These are phyloP conservation scores for Cercospora berteroae DNA, from an alignment of 2,329 filamentous ascomycete genomes.

Conservation along the genomic window DNA sequence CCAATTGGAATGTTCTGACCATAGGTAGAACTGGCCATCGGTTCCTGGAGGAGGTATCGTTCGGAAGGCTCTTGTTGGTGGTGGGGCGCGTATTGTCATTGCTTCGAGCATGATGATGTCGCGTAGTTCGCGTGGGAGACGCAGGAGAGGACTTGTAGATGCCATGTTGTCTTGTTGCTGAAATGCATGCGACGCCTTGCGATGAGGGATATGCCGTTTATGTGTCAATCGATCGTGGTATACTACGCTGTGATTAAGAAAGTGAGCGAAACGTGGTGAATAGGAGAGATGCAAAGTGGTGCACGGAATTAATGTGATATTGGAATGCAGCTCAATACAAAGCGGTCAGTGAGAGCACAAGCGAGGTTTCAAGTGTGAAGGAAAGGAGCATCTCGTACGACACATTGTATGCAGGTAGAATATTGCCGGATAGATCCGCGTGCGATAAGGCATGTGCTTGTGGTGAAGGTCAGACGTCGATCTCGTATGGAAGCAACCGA, in stretches of 20 bases:
- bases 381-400: constrained; percentile 9
- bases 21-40: constrained; percentile 21
- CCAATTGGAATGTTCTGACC: constrained; percentile 17
- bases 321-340: constrained; percentile 2
- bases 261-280: not conserved
- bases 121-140: constrained; percentile 28
- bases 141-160: constrained; percentile 15
- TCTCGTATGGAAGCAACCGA: not conserved
- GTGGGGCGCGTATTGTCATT: constrained; percentile 8
- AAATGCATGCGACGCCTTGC: not conserved
- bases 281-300: not conserved
- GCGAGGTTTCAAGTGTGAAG: constrained; percentile 8
- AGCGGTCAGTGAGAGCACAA: constrained; percentile 7
- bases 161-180: constrained; percentile 5
- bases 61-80: constrained; percentile 10
- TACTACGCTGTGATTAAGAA: not conserved
- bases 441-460: not conserved
- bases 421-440: not conserved
- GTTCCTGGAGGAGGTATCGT: constrained; percentile 14
- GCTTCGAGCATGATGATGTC: constrained; percentile 25
- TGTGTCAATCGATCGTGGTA: not conserved
- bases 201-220: not conserved
- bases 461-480: not conserved
- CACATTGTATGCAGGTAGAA: not conserved
- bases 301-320: not conserved